Conservation (phyloP, 176 grass and related monocot species). For the Pontederia paniculata region DNA sequence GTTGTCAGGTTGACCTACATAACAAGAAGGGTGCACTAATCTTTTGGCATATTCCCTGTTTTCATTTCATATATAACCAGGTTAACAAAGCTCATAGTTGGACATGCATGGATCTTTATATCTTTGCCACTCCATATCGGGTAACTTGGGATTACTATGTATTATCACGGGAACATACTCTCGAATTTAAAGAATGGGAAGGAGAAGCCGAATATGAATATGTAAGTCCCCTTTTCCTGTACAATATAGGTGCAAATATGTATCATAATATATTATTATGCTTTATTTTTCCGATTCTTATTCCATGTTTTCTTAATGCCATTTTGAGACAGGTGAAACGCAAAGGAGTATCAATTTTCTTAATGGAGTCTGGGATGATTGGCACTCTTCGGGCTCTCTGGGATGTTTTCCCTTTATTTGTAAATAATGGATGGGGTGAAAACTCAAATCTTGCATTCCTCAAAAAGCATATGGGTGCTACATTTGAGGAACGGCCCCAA, state of each 20-base stretch:
- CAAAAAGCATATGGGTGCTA: slow-evolving; percentile 86
- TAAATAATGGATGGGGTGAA: slow-evolving; percentile 79
- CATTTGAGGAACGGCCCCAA: slow-evolving; percentile 68
- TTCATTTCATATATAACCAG: slow-evolving; percentile 24
- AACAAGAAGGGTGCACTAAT: neutral
- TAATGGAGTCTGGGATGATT: slow-evolving; percentile 87
- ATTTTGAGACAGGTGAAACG: slow-evolving; percentile 54
- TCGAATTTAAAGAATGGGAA: slow-evolving; percentile 79
- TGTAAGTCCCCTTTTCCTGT: slow-evolving; percentile 37
- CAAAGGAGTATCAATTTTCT: slow-evolving; percentile 86
- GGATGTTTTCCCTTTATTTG: slow-evolving; percentile 93
- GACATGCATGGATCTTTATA: slow-evolving; percentile 91
- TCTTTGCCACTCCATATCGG: slow-evolving; percentile 87
- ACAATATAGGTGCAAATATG: slow-evolving; percentile 1
- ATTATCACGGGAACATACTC: slow-evolving; percentile 66
- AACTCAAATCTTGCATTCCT: slow-evolving; percentile 77
- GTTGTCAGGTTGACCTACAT: neutral
- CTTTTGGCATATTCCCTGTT: neutral
- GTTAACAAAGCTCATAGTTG: slow-evolving; percentile 69
- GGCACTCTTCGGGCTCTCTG: slow-evolving; percentile 86
- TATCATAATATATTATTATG: slow-evolving; percentile 1
- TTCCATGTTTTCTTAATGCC: slow-evolving; percentile 7
- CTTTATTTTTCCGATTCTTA: slow-evolving; percentile 7
- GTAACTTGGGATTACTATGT: slow-evolving; percentile 95
- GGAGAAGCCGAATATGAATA: slow-evolving; percentile 78